These are phyloP conservation scores for Yueomyces sp. DNA, from an alignment of 805 yeast species.

Conservation along the genomic window DNA sequence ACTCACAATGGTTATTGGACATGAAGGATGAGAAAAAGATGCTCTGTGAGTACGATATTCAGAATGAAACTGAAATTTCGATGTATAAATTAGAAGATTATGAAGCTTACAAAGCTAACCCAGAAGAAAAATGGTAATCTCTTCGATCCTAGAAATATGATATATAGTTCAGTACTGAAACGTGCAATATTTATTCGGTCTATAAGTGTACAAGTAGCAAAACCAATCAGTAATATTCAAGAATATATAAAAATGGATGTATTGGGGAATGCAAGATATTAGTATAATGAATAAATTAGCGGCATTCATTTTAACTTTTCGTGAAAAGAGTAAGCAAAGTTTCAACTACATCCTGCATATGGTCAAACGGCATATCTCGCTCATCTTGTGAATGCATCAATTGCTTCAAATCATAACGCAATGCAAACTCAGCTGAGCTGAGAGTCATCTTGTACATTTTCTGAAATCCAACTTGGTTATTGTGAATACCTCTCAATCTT, in stretches of 20 bases:
- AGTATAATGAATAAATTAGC: not conserved
- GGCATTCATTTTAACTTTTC: constrained; percentile 5
- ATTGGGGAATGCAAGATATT: no score
- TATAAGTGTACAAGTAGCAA: no score
- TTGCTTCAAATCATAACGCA: constrained; percentile 16
- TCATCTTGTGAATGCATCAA: constrained; percentile 2
- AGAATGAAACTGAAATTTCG: constrained; percentile 87
- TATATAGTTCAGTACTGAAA: no score
- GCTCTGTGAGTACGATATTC: constrained; percentile 41
- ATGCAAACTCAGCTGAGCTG: constrained; percentile 27
- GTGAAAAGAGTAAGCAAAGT: constrained; percentile 23
- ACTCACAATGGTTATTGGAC: constrained; percentile 47
- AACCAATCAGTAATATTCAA: no score
- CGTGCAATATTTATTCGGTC: no score
- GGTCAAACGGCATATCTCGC: constrained; percentile 17
- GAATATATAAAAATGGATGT: no score
- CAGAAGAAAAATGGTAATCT: constrained; percentile 71
- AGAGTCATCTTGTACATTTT: constrained; percentile 26
- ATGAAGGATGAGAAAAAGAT: constrained; percentile 26
- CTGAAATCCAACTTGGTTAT: constrained; percentile 18
- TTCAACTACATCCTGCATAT: constrained; percentile 25
- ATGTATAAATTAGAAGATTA: constrained; percentile 62
- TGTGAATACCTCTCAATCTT: constrained; percentile 23
- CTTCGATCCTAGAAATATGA: no score
- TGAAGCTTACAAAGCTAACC: constrained; percentile 56